Base-by-base conservation (phyloP, 2,329 filamentous ascomycete genomes). In the Colletotrichum sp. region DNA sequence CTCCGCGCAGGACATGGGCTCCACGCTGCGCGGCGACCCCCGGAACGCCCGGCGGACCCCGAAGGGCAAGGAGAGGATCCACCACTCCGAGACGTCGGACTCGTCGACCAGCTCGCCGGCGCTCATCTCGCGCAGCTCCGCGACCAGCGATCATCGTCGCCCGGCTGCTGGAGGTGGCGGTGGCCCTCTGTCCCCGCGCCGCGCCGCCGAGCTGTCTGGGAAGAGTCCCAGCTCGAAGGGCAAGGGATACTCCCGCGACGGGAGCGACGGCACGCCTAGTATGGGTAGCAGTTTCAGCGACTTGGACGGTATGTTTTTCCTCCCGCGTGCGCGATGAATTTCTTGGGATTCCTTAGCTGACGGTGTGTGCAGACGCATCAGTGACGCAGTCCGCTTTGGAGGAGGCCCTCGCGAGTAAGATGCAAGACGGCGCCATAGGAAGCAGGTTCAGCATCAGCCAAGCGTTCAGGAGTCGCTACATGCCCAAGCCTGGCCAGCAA, bases 211-310 rank as follows among this genome's bases (percentile, higher is more conserved):
- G 80, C 80, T 93, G 65, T 87, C 89, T 4, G 88, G 88, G 30
- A 85, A 90, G 60, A 92, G 89, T 79, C 90, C 91, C 3, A 84
- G 85, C 10, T 85, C 84, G 10, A 89, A 89, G 75, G 86, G 85
- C 32, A 88, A 89, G 79, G 88, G 86, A 0, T 84, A 86, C 61
- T 90, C 90, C 2, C 88, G 89, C 15, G 92, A 94, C 77, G 91
- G 91, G 15, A 95, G 93, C 80, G 93, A 95, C 77, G 93, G 93
- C 16, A 93, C 93, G 16, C 94, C 93, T 2, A 95, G 94, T 79
- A 95, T 96, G 92, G 94, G 94, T 2, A 96, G 94, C 82, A 96
- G 94, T 80, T 97, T 95, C 80, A 96, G 94, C 84, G 95, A 97
- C 85, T 88, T 98, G 59, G 95, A 96, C 82, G 94, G 94, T 91